Conservation (phyloP, 2,329 filamentous ascomycete species). For the Biscogniauxia sp. region DNA sequence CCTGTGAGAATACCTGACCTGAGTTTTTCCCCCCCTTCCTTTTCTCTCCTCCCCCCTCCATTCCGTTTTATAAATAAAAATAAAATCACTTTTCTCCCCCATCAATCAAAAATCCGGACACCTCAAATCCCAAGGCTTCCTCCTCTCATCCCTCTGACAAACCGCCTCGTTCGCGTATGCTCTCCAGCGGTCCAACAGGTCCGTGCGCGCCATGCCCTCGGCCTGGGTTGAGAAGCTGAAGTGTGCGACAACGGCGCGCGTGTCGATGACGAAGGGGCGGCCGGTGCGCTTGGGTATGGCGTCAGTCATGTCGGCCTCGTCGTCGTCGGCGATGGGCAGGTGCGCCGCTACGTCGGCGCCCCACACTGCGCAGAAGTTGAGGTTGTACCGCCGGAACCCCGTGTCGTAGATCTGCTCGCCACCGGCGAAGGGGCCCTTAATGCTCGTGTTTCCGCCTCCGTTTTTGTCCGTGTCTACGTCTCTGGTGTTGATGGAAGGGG, state of each 20-base stretch:
- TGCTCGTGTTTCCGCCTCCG: no score
- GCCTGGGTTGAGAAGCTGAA: constrained; percentile 47
- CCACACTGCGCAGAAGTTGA: constrained; percentile 54
- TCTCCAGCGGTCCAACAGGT: constrained; percentile 52
- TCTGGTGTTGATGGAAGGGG: neutral
- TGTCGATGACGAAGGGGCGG: constrained; percentile 49
- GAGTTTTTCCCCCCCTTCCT: no score
- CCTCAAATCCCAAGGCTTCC: constrained; percentile 18
- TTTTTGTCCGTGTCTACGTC: no score
- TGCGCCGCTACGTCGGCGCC: constrained; percentile 49
- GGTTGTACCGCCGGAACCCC: constrained; percentile 48
- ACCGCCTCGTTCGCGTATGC: constrained; percentile 52
- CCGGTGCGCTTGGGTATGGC: constrained; percentile 38
- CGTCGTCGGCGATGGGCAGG: constrained; percentile 43
- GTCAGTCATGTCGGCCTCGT: constrained; percentile 45
- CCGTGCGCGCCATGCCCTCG: constrained; percentile 46
- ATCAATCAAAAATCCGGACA: constrained; percentile 13
- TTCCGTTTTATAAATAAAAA: no score
- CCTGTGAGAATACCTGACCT: no score
- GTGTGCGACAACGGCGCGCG: constrained; percentile 51
- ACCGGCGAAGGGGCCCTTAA: constrained; percentile 5
- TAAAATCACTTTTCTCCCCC: neutral
- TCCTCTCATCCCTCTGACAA: constrained; percentile 32
- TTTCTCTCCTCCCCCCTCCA: no score
- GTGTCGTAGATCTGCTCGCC: constrained; percentile 44